Base-by-base conservation (phyloP, 1,139 yeast species). In the Nakaseomyces delphensis region DNA sequence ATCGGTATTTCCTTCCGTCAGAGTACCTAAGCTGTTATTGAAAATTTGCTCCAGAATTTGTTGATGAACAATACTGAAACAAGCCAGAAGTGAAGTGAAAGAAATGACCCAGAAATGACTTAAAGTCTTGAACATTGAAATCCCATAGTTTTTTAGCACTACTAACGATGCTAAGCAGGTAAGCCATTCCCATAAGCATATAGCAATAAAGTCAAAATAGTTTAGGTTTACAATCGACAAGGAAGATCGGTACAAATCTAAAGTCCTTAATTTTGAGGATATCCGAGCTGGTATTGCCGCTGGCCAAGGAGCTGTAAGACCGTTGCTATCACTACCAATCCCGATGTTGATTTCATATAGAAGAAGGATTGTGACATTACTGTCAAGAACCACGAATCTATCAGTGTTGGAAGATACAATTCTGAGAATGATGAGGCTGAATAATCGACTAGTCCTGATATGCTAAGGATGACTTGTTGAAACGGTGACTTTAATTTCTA, bases 201-300 rank as follows among this genome's bases (percentile, higher is more conserved):
- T 72, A 68, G 73, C 62, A 38, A n/a, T n/a, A 68, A 56, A 84
- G 83, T 52, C 74, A 83, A 69, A 64, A 73, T 58, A 67, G 75
- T 47, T 68, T 79, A 55, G 77, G 80, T 36, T 70, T 69, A 71
- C 73, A 50, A 60, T 65, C 46, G 62, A 56, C 45, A 60, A 63
- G 48, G 63, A 53, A 49, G 62, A 43, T 47, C 66, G 63, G 44
- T 52, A 55, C 36, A 43, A 49, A 39, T 56, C 62, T 47, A 70
- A 71, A 58, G 80, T 73, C 50, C 75, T 83, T 39, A 94, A 84
- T 11, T 51, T 83, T 58, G 94, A 83, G 67, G 94, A 83, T 60
- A 93, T 93, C 40, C 91, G 91, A 41, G 91, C 89, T 40, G 95
- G 95, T 62, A 79, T 84, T 52, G 69, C 74, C 49, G 91, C 95